These are phyloP conservation scores for Fusarium pseudonygamai DNA, from an alignment of 2,329 filamentous ascomycete genomes.

Conservation along the genomic window DNA sequence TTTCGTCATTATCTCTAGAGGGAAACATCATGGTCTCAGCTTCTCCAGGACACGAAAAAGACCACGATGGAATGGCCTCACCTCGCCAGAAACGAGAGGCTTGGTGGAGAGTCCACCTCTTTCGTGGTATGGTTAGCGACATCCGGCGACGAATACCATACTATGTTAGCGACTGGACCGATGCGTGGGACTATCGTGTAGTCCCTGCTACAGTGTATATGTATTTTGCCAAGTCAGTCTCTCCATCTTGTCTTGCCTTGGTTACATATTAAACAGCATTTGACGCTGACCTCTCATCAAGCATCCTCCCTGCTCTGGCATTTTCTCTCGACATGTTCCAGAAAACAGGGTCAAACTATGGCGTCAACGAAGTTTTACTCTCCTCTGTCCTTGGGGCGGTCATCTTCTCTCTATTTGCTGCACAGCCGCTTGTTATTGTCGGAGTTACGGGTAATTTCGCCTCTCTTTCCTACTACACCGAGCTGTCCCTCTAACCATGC, in stretches of 20 bases:
- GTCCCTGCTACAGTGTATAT: slow-evolving; percentile 90
- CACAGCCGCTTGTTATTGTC: slow-evolving; percentile 89
- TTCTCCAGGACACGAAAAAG: slow-evolving; percentile 11
- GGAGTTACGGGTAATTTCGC: slow-evolving; percentile 75
- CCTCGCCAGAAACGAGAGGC: slow-evolving; percentile 20
- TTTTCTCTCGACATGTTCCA: slow-evolving; percentile 95
- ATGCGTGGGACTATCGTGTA: slow-evolving; percentile 91
- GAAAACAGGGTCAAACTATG: slow-evolving; percentile 84
- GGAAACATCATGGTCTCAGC: slow-evolving; percentile 17
- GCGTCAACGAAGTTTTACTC: slow-evolving; percentile 91
- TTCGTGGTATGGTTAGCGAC: slow-evolving; percentile 84
- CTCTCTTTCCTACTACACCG: neutral
- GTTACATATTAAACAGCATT: too few relatives aligned
- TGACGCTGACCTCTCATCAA: slow-evolving; percentile 48
- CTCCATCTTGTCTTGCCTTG: neutral
- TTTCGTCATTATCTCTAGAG: neutral
- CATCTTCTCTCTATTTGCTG: slow-evolving; percentile 81
- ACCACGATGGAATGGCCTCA: neutral
- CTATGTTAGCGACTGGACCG: slow-evolving; percentile 83
- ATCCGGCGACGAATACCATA: slow-evolving; percentile 77
- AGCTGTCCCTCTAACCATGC: slow-evolving; percentile 3
- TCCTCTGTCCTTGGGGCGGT: slow-evolving; percentile 84
- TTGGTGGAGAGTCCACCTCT: slow-evolving; percentile 81
- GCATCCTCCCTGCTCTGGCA: slow-evolving; percentile 85
- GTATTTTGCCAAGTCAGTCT: slow-evolving; percentile 88